These are phyloP conservation scores for sorghum (Sorghum bicolor) DNA, from an alignment of 176 grass and related monocot species.

Conservation along the genomic window DNA sequence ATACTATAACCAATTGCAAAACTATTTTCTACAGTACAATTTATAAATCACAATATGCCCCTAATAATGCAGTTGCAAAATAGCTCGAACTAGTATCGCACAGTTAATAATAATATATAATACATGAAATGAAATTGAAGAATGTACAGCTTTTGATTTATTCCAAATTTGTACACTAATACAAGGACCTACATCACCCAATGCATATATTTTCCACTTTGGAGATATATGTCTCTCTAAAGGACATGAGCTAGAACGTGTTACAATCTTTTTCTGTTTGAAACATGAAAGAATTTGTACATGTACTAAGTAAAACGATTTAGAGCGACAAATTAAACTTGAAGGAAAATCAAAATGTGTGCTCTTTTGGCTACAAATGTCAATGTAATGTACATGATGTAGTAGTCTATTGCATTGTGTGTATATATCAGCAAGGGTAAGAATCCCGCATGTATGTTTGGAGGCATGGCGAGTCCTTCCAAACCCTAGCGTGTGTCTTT, in stretches of 20 bases:
- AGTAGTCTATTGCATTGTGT: background rate
- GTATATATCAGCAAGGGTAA: slow-evolving; percentile 37
- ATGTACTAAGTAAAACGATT: background rate
- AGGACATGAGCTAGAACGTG: background rate
- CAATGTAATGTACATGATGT: background rate
- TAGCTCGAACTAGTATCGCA: too few relatives aligned
- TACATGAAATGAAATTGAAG: background rate
- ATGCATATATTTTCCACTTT: background rate
- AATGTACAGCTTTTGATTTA: background rate
- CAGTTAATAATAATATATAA: too few relatives aligned
- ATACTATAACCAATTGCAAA: too few relatives aligned
- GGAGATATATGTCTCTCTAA: background rate
- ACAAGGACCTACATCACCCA: background rate
- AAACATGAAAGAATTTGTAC: background rate
- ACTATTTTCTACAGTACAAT: too few relatives aligned
- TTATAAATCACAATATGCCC: too few relatives aligned
- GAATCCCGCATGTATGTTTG: slow-evolving; percentile 35
- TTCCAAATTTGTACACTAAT: background rate
- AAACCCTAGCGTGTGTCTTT: slow-evolving; percentile 65
- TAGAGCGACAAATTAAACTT: background rate
- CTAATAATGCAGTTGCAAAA: too few relatives aligned
- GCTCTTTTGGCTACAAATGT: background rate
- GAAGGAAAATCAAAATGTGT: background rate
- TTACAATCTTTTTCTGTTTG: background rate
- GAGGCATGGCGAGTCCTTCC: slow-evolving; percentile 80